Base-by-base conservation (phyloP, 2,329 filamentous ascomycete species). In the Aspergillus fumigatus region DNA sequence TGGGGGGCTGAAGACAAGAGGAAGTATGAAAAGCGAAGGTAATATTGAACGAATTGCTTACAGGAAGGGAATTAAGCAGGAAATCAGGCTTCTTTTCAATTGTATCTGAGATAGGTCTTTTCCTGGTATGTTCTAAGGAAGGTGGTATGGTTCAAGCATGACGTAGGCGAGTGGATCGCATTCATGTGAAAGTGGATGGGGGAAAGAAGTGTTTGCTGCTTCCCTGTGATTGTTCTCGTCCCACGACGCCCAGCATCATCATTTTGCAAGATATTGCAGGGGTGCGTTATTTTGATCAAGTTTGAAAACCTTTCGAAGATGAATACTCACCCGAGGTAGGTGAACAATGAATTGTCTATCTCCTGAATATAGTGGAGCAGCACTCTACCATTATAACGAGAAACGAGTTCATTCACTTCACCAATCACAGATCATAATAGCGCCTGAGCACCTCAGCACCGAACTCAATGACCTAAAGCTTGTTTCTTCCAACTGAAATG, bases 81-180 rank as follows among this genome's bases (percentile, higher is more conserved):
- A 9, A 23, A 17, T 38, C 10, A 11, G n/a, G 8, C 19, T 45
- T 45, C 41, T 45, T 45, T 45, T 45, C 41, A 45, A 45, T 3
- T 4, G 19, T 7, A 38, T 23, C 8, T 23, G 19, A 19, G 41
- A 11, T 17, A 38, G 41, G 8, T 45, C 10, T 21, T 23, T 9
- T 19, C 41, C 41, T 45, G 41, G 6, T 10, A 10, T 43, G 40
- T 2, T 51, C 50, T 1, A 52, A 9, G 1, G 47, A 11, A n/a
- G 57, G 57, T 23, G 53, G 47, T 47, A 40, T 50, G 50, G 21
- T 32, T 26, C 50, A 48, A 19, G 38, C 48, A 61, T 61, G 59
- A 61, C 59, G 59, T 61, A 61, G 53, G 41, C 50, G 57, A 23
- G 41, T 57, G 59, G 52, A 57, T 48, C 53, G 25, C 45, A 45